These are phyloP conservation scores for Gelatoporia subvermispora DNA, from an alignment of 768 basidiomycete genomes.

Conservation along the genomic window DNA sequence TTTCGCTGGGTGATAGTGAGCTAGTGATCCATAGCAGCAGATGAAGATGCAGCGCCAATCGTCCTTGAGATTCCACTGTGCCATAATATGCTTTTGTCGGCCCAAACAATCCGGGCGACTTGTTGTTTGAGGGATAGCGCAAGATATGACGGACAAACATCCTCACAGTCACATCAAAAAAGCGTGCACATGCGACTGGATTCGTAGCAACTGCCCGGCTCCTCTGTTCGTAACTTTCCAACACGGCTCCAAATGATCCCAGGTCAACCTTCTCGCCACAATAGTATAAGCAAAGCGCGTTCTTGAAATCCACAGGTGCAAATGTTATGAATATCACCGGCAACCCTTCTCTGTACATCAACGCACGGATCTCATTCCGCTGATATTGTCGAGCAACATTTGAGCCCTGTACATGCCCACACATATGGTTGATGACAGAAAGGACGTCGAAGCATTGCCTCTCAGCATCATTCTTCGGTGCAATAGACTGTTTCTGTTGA, in stretches of 20 bases:
- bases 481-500: conserved; percentile 23
- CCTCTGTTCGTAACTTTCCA: background rate
- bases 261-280: background rate
- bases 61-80: conserved; percentile 17
- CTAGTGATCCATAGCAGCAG: background rate
- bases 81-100: conserved; percentile 16
- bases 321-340: conserved; percentile 35
- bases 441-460: conserved; percentile 31
- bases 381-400: conserved; percentile 23
- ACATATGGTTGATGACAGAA: conserved; percentile 31
- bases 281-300: conserved; percentile 1
- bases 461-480: conserved; percentile 27
- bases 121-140: background rate
- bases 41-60: conserved; percentile 20
- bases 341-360: background rate
- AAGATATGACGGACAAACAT: conserved; percentile 12
- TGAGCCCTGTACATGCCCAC: conserved; percentile 23
- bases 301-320: conserved; percentile 27
- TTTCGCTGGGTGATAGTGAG: background rate
- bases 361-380: conserved; percentile 18
- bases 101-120: conserved; percentile 11
- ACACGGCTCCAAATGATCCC: too few relatives aligned
- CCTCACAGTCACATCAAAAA: conserved; percentile 13
- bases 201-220: background rate
- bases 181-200: conserved; percentile 13